These are phyloP conservation scores for Sorghum bicolor DNA, from an alignment of 176 grass and related monocot genomes.

Conservation along the genomic window Sorghum_bicolor_NCBIv3 NC_012870.2:2020001-2020500, in stretches of 20 bases:
- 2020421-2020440: neutral
- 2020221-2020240: neutral
- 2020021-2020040: neutral
- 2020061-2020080: neutral
- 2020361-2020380: neutral
- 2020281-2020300: neutral
- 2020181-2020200: slow-evolving; percentile 71
- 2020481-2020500: slow-evolving; percentile 25
- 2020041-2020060: slow-evolving; percentile 9
- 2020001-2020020: slow-evolving; percentile 92
- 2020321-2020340: neutral
- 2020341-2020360: neutral
- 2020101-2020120: slow-evolving; percentile 84
- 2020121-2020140: slow-evolving; percentile 99
- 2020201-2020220: neutral
- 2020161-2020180: slow-evolving; percentile 75
- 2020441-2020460: neutral
- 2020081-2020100: neutral
- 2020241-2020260: neutral
- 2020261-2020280: neutral
- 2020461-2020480: neutral
- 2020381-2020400: neutral
- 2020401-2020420: neutral
- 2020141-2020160: slow-evolving; percentile 90
- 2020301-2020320: neutral